phyloP scores from a whole-genome alignment of 192 early-diverging fungal species.

The Coemansia sp. region DNA sequence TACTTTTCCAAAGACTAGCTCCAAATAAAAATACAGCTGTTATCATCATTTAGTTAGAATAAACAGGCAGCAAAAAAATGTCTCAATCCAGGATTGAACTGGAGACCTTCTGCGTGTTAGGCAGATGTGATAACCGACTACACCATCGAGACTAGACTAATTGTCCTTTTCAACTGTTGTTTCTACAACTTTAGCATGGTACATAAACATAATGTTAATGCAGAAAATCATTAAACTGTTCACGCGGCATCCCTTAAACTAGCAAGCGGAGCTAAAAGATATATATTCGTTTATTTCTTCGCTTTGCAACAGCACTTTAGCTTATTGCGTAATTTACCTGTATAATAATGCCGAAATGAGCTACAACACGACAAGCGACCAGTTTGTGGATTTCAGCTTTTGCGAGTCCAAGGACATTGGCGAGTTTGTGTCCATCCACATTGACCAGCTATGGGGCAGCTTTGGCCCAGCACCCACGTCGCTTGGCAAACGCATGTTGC shows the following conservation, averaged over 20 bases:
- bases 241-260: too few relatives aligned
- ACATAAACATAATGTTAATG: too few relatives aligned
- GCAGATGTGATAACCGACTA: slow-evolving; percentile 50
- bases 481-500: slow-evolving; percentile 16
- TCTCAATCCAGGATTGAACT: slow-evolving; percentile 44
- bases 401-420: slow-evolving; percentile 52
- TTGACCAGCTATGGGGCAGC: slow-evolving; percentile 50
- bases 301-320: background rate
- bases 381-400: slow-evolving; percentile 54
- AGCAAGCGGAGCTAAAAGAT: background rate
- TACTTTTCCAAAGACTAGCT: slow-evolving; percentile 4
- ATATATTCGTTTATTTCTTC: background rate
- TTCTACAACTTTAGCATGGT: too few relatives aligned
- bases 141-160: slow-evolving; percentile 21
- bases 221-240: too few relatives aligned
- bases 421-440: slow-evolving; percentile 45
- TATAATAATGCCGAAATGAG: slow-evolving; percentile 22
- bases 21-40: slow-evolving; percentile 1
- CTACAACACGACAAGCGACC: slow-evolving; percentile 37
- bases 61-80: slow-evolving; percentile 13
- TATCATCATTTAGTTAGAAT: background rate
- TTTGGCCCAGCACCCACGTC: background rate
- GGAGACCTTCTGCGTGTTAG: slow-evolving; percentile 50
- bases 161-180: background rate
- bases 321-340: background rate